A percentile compares a stretch with the other conserved stretches of the same genome.
phyloP scores from a whole-genome alignment of 2,329 filamentous ascomycete genomes.

The Annulohypoxylon truncatum region DNA sequence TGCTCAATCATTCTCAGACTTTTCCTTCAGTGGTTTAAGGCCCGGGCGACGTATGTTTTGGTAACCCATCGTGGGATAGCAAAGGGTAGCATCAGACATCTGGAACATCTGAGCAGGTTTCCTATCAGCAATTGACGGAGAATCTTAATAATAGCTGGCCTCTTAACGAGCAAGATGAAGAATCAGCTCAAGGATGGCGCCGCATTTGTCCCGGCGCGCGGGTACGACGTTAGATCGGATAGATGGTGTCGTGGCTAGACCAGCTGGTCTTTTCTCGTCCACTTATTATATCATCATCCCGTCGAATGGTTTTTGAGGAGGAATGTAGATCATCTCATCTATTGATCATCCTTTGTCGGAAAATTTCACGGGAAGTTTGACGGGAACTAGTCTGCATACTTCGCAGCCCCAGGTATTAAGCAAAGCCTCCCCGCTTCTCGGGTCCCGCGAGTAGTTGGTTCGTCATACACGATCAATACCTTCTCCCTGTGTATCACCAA shows the following conservation, averaged over 20 bases:
- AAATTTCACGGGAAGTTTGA: constrained; percentile 5
- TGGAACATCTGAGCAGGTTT: constrained; percentile 37
- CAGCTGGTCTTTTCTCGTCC: constrained; percentile 12
- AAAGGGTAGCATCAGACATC: constrained; percentile 7
- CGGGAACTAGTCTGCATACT: constrained; percentile 19
- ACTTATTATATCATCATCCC: constrained; percentile 28
- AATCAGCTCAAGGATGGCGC: constrained; percentile 4
- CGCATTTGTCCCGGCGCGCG: constrained; percentile 8
- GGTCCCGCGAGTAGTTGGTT: constrained; percentile 10
- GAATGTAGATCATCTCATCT: constrained; percentile 19
- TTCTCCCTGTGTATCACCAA: constrained; percentile 4
- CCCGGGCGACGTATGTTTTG: constrained; percentile 23
- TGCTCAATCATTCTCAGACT: constrained; percentile 50
- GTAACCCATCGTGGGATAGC: constrained; percentile 27
- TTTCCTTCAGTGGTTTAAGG: constrained; percentile 34
- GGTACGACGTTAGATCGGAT: constrained; percentile 29
- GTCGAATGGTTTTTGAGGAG: constrained; percentile 14
- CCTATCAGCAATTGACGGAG: constrained; percentile 19
- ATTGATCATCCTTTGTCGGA: constrained; percentile 3
- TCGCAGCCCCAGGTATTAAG: constrained; percentile 20
- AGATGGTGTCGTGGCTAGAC: constrained; percentile 2
- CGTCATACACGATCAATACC: constrained; percentile 13
- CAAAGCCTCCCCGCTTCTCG: constrained; percentile 12
- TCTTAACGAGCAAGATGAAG: not conserved
- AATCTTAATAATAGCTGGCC: not conserved